A percentile compares a stretch with the other conserved stretches of the same genome.
Conservation (phyloP, 305 asterid species). For the Petunia hybrid region DNA sequence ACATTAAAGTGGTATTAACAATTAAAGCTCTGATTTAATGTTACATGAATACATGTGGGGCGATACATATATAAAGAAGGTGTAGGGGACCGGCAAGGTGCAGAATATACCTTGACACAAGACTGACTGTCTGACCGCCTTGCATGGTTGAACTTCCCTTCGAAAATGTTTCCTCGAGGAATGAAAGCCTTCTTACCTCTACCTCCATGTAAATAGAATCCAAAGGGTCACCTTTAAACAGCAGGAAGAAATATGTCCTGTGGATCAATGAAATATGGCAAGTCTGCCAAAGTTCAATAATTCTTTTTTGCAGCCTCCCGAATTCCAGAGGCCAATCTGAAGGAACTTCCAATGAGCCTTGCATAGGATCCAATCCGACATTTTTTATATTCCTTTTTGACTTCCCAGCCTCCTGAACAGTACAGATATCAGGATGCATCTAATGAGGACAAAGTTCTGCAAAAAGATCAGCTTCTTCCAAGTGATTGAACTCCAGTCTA, state of each 20-base stretch:
- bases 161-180: conserved; percentile 69
- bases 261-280: conserved; percentile 85
- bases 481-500: background rate
- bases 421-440: no score
- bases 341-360: conserved; percentile 44
- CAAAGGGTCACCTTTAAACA: conserved; percentile 69
- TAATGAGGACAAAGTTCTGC: no score
- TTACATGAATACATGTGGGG: background rate
- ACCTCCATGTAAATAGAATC: conserved; percentile 95
- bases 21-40: background rate
- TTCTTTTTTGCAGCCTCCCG: conserved; percentile 63
- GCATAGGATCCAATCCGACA: conserved; percentile 51
- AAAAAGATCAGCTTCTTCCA: no score
- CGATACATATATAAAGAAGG: no score
- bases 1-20: no score
- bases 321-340: conserved; percentile 73
- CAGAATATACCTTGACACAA: conserved; percentile 68
- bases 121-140: conserved; percentile 65
- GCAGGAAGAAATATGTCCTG: conserved; percentile 86
- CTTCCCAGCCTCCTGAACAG: conserved; percentile 42
- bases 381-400: conserved; percentile 53
- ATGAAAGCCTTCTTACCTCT: conserved; percentile 76
- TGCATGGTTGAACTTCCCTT: conserved; percentile 63
- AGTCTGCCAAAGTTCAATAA: conserved; percentile 75
- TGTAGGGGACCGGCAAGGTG: conserved; percentile 33